A percentile compares a stretch with the other conserved stretches of the same genome.
Conservation (phyloP, 2,329 filamentous ascomycete genomes). For the Penicillium sp. region DNA sequence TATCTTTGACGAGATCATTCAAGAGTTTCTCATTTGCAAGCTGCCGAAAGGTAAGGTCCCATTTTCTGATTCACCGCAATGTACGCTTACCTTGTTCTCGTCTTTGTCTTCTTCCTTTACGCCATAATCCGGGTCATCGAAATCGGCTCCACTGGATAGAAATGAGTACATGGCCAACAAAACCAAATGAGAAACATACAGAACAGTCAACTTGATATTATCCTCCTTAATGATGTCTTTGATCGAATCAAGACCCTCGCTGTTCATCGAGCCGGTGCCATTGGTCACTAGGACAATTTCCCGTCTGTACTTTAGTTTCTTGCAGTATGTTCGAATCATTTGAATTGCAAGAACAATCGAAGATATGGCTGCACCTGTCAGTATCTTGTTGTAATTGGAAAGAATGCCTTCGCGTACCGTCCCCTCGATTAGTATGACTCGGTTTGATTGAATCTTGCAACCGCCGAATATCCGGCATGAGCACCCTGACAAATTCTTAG, state of each 20-base stretch:
- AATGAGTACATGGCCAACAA: constrained; percentile 4
- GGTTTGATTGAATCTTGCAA: constrained; percentile 61
- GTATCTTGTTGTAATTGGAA: not conserved
- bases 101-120: constrained; percentile 88
- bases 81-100: constrained; percentile 53
- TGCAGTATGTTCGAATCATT: constrained; percentile 75
- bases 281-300: constrained; percentile 83
- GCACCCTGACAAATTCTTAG: constrained; percentile 37
- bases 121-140: constrained; percentile 83
- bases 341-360: constrained; percentile 79
- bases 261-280: constrained; percentile 66
- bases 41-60: constrained; percentile 34
- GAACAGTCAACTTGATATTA: constrained; percentile 68
- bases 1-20: constrained; percentile 59
- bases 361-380: constrained; percentile 54
- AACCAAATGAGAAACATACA: constrained; percentile 54
- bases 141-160: constrained; percentile 70
- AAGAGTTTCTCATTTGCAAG: constrained; percentile 67
- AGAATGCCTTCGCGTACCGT: constrained; percentile 48
- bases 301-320: constrained; percentile 72
- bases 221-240: constrained; percentile 66
- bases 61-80: not conserved
- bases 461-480: constrained; percentile 63
- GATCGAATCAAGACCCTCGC: constrained; percentile 65
- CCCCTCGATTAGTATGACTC: constrained; percentile 64